phyloP scores from a whole-genome alignment of 2,329 filamentous ascomycete species.

The Plectosphaerella sp. region DNA sequence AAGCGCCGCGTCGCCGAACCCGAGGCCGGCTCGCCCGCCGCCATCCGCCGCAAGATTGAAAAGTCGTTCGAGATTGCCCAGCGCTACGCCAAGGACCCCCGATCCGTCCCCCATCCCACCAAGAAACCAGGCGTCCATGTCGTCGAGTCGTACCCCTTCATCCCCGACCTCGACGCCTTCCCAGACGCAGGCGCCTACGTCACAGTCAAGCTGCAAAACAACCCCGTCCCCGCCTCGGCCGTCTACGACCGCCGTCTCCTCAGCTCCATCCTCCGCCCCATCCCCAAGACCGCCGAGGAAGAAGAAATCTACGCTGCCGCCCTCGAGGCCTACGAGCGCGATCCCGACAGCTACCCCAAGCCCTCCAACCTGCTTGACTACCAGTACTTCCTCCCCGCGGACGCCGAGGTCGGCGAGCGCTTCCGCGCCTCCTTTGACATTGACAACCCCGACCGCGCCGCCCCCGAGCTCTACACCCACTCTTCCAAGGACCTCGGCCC shows the following conservation, averaged over 20 bases:
- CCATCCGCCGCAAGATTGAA: conserved; percentile 65
- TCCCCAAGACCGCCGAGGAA: conserved; percentile 50
- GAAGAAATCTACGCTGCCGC: conserved; percentile 46
- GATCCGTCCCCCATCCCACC: conserved; percentile 51
- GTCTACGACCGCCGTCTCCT: conserved; percentile 59
- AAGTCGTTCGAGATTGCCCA: conserved; percentile 54
- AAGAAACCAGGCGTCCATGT: conserved; percentile 44
- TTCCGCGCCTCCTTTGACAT: conserved; percentile 60
- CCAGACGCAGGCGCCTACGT: conserved; percentile 67
- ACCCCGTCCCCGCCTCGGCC: conserved; percentile 50
- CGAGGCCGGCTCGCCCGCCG: conserved; percentile 58
- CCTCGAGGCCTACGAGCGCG: conserved; percentile 48
- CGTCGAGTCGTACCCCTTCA: conserved; percentile 55
- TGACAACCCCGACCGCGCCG: conserved; percentile 49
- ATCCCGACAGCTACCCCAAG: conserved; percentile 50
- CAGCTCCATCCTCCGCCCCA: conserved; percentile 56
- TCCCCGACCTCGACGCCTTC: conserved; percentile 65
- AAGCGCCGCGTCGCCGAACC: conserved; percentile 53
- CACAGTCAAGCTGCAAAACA: conserved; percentile 64
- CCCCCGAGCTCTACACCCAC: conserved; percentile 50
- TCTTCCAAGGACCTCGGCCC: conserved; percentile 37
- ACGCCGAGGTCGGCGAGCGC: conserved; percentile 37
- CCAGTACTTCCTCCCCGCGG: conserved; percentile 60
- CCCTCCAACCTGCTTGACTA: conserved; percentile 59
- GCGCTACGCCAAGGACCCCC: conserved; percentile 48